These are phyloP conservation scores for Lecanicillium sp. DNA, from an alignment of 2,329 filamentous ascomycete genomes.

Conservation along the genomic window DNA sequence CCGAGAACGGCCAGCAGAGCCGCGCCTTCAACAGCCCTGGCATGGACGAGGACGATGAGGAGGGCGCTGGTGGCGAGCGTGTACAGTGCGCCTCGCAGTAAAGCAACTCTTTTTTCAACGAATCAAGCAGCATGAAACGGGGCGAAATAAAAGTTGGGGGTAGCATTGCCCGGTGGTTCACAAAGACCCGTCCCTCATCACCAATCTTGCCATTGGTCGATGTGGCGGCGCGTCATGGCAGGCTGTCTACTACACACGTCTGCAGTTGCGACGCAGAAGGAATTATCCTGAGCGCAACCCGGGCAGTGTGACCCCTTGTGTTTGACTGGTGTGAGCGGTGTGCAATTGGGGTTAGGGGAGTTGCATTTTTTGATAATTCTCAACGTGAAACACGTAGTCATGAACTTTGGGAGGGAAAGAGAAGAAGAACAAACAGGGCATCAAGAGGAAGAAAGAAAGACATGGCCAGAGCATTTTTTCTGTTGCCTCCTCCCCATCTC, in stretches of 20 bases:
- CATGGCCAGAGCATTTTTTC: not conserved
- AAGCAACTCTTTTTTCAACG: slow-evolving; percentile 22
- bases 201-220: too few species aligned
- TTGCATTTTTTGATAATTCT: not conserved
- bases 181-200: too few species aligned
- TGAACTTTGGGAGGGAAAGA: not conserved
- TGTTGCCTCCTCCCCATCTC: not conserved
- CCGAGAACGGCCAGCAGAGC: slow-evolving; percentile 61
- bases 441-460: not conserved
- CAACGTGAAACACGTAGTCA: not conserved
- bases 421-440: too few species aligned
- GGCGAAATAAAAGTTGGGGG: not conserved
- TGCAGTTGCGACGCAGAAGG: too few species aligned
- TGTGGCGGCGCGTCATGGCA: too few species aligned
- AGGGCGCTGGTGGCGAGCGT: slow-evolving; percentile 69
- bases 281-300: too few species aligned
- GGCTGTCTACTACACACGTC: too few species aligned
- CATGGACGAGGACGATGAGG: slow-evolving; percentile 69
- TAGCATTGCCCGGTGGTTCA: not conserved
- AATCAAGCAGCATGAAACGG: not conserved
- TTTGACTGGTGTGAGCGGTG: not conserved
- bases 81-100: slow-evolving; percentile 88
- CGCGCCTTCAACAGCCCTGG: slow-evolving; percentile 61
- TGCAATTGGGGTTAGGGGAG: not conserved
- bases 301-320: not conserved